Percentiles rank a stretch among this genome's conserved stretches.
Evolutionary conservation across 306 rosid genomes (phyloP).

Genomic region (Lathyrus tuberosus): DNA sequence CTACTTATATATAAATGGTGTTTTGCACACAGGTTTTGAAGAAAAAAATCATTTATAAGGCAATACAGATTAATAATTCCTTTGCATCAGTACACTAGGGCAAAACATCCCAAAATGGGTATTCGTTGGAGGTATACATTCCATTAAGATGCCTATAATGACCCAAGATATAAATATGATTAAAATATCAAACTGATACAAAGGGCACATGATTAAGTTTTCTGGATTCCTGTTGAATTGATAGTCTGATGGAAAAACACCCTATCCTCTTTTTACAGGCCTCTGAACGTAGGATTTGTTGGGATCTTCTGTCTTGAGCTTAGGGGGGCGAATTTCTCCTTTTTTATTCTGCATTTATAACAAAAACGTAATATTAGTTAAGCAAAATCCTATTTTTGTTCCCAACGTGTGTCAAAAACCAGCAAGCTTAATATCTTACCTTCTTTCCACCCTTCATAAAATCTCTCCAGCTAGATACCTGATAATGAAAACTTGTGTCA

Average conservation of each 20-base stretch:
- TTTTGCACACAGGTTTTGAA: background rate
- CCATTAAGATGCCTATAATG: conserved; percentile 33
- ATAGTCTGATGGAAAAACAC: conserved; percentile 13
- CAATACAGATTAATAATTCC: conserved; percentile 23
- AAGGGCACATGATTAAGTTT: conserved; percentile 35
- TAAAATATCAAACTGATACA: conserved; percentile 43
- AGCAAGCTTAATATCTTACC: conserved; percentile 55
- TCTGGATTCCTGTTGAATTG: conserved; percentile 18
- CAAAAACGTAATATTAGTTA: background rate
- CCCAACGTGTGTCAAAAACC: background rate
- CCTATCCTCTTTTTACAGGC: conserved; percentile 92
- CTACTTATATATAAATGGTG: background rate
- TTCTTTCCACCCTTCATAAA: conserved; percentile 98
- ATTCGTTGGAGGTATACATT: conserved; percentile 29
- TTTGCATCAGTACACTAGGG: conserved; percentile 7
- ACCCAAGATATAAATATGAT: conserved; percentile 40
- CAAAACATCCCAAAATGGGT: conserved; percentile 21
- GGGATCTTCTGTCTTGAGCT: conserved; percentile 98
- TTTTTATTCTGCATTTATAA: conserved; percentile 71
- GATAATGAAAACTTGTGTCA: conserved; percentile 38
- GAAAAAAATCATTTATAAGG: background rate
- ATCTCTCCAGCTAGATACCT: conserved; percentile 99
- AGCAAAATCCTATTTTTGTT: background rate
- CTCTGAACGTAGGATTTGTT: conserved; percentile 96
- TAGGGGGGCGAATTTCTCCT: conserved; percentile 94